phyloP scores from a whole-genome alignment of 768 basidiomycete genomes.

The Amanita molliuscula region DNA sequence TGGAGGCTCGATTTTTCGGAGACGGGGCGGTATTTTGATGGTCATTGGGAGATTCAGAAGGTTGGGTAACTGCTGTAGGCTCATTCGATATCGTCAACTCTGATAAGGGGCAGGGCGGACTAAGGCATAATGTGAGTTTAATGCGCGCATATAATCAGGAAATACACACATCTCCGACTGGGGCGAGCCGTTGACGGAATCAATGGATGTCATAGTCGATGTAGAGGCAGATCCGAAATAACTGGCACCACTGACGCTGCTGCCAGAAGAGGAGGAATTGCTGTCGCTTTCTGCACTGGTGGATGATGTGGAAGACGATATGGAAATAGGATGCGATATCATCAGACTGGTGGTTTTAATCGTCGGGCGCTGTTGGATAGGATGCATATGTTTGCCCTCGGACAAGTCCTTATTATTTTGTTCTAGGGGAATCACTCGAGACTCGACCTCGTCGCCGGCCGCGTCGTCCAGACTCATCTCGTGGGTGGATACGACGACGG shows the following conservation, averaged over 20 bases:
- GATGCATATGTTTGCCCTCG: conserved; percentile 44
- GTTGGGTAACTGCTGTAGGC: conserved; percentile 1
- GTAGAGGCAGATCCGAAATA: not conserved
- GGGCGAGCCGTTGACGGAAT: not conserved
- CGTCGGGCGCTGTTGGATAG: conserved; percentile 26
- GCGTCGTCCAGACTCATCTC: conserved; percentile 13
- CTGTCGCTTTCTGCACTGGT: not conserved
- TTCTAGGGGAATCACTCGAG: conserved; percentile 13
- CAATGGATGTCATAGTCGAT: not conserved
- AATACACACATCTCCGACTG: not conserved
- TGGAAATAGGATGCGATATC: conserved; percentile 7
- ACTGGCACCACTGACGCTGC: not conserved
- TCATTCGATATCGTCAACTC: not conserved
- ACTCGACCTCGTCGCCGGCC: conserved; percentile 10
- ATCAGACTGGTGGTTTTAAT: conserved; percentile 4
- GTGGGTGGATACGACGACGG: not conserved
- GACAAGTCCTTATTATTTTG: conserved; percentile 21
- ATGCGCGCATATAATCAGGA: conserved; percentile 1
- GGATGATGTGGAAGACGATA: conserved; percentile 4
- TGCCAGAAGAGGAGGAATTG: not conserved
- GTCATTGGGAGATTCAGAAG: conserved; percentile 8
- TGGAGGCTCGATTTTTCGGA: conserved; percentile 13
- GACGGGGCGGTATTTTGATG: conserved; percentile 11
- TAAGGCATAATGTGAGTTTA: not conserved
- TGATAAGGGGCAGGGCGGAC: not conserved